A percentile compares a stretch with the other conserved stretches of the same genome.
Evolutionary conservation across 2,329 filamentous ascomycete species (phyloP).

Genomic region (Ploettnerulaceae sp.): DNA sequence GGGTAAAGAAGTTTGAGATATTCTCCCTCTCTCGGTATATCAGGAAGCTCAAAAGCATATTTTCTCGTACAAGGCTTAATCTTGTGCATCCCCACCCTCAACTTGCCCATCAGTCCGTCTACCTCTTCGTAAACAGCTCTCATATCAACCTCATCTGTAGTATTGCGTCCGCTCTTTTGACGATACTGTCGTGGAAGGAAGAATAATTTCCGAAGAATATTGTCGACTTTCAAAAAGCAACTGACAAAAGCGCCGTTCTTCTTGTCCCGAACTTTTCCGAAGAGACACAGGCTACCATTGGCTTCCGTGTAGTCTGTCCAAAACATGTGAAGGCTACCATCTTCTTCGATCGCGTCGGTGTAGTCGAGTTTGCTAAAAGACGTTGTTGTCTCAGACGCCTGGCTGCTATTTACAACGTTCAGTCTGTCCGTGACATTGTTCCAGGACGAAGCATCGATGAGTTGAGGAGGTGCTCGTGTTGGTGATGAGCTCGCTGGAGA

Average conservation of each 20-base stretch:
- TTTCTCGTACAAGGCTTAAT: conserved; percentile 87
- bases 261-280: conserved; percentile 93
- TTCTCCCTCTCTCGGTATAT: conserved; percentile 80
- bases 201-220: conserved; percentile 85
- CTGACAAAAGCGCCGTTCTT: conserved; percentile 74
- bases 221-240: conserved; percentile 94
- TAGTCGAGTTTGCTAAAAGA: conserved; percentile 76
- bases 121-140: conserved; percentile 87
- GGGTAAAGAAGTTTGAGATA: conserved; percentile 97
- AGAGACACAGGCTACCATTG: conserved; percentile 85
- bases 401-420: conserved; percentile 76
- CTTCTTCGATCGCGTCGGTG: conserved; percentile 83
- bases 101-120: conserved; percentile 78
- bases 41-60: conserved; percentile 89
- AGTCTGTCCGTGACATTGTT: conserved; percentile 80
- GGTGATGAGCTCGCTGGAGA: conserved; percentile 76
- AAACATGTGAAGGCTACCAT: conserved; percentile 89
- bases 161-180: conserved; percentile 61
- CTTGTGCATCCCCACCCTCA: conserved; percentile 85
- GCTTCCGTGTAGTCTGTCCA: conserved; percentile 96
- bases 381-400: conserved; percentile 52
- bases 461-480: conserved; percentile 50
- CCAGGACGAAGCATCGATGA: conserved; percentile 79
- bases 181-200: conserved; percentile 76
- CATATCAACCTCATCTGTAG: conserved; percentile 76